These are phyloP conservation scores for Penicillium sp. DNA, from an alignment of 2,329 filamentous ascomycete species.

Conservation along the genomic window DNA sequence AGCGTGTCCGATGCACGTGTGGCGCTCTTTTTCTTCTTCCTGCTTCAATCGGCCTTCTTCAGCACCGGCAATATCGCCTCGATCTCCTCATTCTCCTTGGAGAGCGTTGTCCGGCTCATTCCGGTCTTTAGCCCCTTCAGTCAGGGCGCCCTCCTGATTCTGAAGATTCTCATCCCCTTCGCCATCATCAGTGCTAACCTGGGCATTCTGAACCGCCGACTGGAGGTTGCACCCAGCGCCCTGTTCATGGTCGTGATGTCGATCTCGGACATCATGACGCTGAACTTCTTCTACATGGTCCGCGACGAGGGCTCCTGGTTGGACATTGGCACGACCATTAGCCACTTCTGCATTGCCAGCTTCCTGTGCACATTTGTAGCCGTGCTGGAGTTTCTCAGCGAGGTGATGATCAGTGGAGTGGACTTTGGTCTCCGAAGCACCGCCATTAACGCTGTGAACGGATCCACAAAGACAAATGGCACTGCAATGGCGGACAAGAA, in stretches of 20 bases:
- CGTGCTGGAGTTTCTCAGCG: conserved; percentile 73
- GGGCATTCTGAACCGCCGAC: conserved; percentile 76
- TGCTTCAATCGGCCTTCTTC: conserved; percentile 94
- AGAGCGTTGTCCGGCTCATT: conserved; percentile 76
- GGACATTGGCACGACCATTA: conserved; percentile 94
- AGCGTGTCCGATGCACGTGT: conserved; percentile 73
- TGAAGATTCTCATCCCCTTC: conserved; percentile 91
- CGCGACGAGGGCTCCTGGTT: conserved; percentile 94
- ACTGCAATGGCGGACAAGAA: too few relatives aligned
- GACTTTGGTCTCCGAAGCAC: too few relatives aligned
- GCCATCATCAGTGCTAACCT: conserved; percentile 84
- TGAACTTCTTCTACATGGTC: conserved; percentile 97
- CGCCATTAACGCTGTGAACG: too few relatives aligned
- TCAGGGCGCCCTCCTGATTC: conserved; percentile 73
- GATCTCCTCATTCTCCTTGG: conserved; percentile 82
- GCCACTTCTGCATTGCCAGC: conserved; percentile 91
- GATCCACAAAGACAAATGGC: too few relatives aligned
- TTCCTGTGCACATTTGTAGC: conserved; percentile 84
- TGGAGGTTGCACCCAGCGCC: conserved; percentile 76
- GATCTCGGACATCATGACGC: conserved; percentile 78
- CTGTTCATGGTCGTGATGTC: conserved; percentile 93
- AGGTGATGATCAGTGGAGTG: conserved; percentile 70
- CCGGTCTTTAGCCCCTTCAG: conserved; percentile 90
- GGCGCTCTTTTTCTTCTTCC: conserved; percentile 86
- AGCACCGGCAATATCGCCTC: conserved; percentile 93